Conservation (phyloP, 129 eudicot species). For the Apium graveolens region DNA sequence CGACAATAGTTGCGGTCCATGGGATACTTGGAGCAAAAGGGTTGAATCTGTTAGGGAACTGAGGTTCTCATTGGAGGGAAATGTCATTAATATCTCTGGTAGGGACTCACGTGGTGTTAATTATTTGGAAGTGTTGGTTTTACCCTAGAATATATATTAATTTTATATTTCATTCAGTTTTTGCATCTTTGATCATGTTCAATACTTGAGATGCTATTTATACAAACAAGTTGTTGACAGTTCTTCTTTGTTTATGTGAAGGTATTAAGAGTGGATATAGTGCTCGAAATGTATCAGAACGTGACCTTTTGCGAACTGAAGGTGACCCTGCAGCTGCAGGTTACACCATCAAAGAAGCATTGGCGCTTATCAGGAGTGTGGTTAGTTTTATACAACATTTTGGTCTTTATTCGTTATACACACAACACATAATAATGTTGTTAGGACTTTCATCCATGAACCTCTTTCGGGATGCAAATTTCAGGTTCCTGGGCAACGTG, state of each 20-base stretch:
- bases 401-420: neutral
- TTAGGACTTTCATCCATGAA: neutral
- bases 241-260: constrained; percentile 17
- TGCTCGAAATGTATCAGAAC: constrained; percentile 64
- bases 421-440: neutral
- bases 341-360: constrained; percentile 88
- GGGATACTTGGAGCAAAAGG: constrained; percentile 86
- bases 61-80: constrained; percentile 84
- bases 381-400: constrained; percentile 36
- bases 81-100: constrained; percentile 35
- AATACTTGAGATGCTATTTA: neutral
- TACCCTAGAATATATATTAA: neutral
- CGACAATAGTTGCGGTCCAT: constrained; percentile 30
- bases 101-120: constrained; percentile 1
- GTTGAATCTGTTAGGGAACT: constrained; percentile 74
- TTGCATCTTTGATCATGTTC: neutral
- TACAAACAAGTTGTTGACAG: neutral
- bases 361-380: constrained; percentile 79
- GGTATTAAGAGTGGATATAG: constrained; percentile 42
- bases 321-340: constrained; percentile 99
- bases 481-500: constrained; percentile 88
- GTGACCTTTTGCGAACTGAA: constrained; percentile 81
- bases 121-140: neutral
- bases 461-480: constrained; percentile 14
- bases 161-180: neutral